Conservation (phyloP, 208 protist species). For the Acanthamoeba divionensis region DNA sequence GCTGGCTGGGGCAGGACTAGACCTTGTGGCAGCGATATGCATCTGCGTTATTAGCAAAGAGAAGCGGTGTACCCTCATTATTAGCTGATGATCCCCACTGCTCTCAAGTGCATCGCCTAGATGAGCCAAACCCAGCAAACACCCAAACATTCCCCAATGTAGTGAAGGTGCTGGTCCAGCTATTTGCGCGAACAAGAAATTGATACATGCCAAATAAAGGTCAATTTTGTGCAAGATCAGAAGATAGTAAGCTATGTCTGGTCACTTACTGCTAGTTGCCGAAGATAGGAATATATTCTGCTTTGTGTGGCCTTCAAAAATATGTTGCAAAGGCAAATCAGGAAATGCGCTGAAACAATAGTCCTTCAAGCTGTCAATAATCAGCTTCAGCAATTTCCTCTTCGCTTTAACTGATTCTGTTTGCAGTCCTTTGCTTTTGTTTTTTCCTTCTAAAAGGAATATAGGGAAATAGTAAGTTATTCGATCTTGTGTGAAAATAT, state of each 20-base stretch:
- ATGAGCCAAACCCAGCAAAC: not conserved
- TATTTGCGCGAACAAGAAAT: not conserved
- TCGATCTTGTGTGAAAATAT: not conserved
- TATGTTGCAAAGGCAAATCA: not conserved
- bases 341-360: constrained; percentile 6
- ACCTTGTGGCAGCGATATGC: too few relatives aligned
- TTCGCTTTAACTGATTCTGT: constrained; percentile 24
- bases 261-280: too few relatives aligned
- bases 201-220: too few relatives aligned
- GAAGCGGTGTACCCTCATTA: too few relatives aligned
- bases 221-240: too few relatives aligned
- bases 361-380: not conserved
- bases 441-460: not conserved
- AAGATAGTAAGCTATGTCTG: not conserved
- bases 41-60: too few relatives aligned
- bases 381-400: not conserved
- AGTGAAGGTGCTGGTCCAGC: not conserved
- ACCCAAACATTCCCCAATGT: constrained; percentile 40
- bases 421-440: not conserved
- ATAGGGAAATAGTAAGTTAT: not conserved
- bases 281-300: not conserved
- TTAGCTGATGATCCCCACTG: not conserved
- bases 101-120: constrained; percentile 33
- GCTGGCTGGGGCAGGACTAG: too few relatives aligned
- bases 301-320: not conserved